Percentiles rank a stretch among this genome's conserved stretches.
These are phyloP conservation scores for Leccinum fibrillosum DNA, from an alignment of 768 basidiomycete genomes.

Conservation along the genomic window DNA sequence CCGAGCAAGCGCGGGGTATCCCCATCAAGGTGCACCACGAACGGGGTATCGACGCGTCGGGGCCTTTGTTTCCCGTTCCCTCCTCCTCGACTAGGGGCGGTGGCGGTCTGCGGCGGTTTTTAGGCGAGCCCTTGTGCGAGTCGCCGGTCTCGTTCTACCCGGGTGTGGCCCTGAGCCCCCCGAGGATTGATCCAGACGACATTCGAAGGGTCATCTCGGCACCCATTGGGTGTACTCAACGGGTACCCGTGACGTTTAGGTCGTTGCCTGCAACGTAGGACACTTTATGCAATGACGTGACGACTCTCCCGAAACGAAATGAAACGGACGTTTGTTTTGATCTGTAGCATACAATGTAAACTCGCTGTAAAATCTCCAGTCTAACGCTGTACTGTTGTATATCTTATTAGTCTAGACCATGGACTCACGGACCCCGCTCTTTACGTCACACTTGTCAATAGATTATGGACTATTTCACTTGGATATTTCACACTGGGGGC, in stretches of 20 bases:
- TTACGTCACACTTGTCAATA: neutral
- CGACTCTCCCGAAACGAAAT: neutral
- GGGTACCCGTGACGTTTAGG: neutral
- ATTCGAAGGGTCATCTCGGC: neutral
- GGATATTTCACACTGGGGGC: no score
- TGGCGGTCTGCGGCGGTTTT: neutral
- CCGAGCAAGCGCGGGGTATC: neutral
- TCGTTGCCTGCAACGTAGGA: neutral
- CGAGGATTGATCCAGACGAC: neutral
- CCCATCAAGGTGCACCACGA: slow-evolving; percentile 15
- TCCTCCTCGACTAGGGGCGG: neutral
- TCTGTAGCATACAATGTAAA: slow-evolving; percentile 4
- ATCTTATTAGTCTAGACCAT: neutral
- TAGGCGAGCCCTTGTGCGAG: slow-evolving; percentile 19
- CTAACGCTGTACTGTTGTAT: neutral
- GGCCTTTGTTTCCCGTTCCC: slow-evolving; percentile 5
- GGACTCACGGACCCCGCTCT: slow-evolving; percentile 6
- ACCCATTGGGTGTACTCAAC: neutral
- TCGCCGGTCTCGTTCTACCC: slow-evolving; percentile 18
- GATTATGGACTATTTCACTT: neutral
- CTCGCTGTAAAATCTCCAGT: neutral
- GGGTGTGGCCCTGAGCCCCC: neutral
- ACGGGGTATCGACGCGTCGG: slow-evolving; percentile 13
- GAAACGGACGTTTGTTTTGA: neutral
- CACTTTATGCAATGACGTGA: neutral